Percentiles rank a stretch among this genome's conserved stretches.
phyloP scores from a whole-genome alignment of 768 basidiomycete genomes.

The Cystobasidium ongulense region DNA sequence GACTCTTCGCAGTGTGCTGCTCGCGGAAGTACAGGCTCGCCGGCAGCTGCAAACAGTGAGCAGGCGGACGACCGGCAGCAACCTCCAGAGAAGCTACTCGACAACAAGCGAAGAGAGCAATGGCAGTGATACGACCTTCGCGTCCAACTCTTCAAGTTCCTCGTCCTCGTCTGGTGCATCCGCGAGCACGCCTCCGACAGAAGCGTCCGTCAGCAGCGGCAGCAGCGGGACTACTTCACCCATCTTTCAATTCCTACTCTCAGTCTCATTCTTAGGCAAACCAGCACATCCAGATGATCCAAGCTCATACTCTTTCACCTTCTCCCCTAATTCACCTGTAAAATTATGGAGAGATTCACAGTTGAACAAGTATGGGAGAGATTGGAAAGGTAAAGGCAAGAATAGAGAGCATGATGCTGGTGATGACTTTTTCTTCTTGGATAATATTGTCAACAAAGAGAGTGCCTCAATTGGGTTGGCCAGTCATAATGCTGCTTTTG shows the following conservation, averaged over 20 bases:
- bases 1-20: background rate
- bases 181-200: background rate
- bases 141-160: background rate
- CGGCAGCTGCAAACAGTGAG: background rate
- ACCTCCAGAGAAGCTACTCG: background rate
- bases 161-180: background rate
- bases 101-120: background rate
- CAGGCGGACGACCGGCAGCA: background rate
- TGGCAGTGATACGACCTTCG: background rate
- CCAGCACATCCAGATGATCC: constrained; percentile 8
- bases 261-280: constrained; percentile 19
- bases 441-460: background rate
- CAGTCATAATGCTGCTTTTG: constrained; percentile 57
- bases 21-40: background rate
- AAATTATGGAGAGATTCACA: constrained; percentile 4
- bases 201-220: background rate
- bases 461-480: constrained; percentile 45
- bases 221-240: background rate
- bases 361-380: background rate
- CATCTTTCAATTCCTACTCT: constrained; percentile 10
- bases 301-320: background rate
- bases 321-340: background rate
- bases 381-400: background rate
- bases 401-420: background rate
- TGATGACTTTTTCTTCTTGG: constrained; percentile 25